These are phyloP conservation scores for Craterostigma plantagineum DNA, from an alignment of 257 asterid genomes.

Conservation along the genomic window DNA sequence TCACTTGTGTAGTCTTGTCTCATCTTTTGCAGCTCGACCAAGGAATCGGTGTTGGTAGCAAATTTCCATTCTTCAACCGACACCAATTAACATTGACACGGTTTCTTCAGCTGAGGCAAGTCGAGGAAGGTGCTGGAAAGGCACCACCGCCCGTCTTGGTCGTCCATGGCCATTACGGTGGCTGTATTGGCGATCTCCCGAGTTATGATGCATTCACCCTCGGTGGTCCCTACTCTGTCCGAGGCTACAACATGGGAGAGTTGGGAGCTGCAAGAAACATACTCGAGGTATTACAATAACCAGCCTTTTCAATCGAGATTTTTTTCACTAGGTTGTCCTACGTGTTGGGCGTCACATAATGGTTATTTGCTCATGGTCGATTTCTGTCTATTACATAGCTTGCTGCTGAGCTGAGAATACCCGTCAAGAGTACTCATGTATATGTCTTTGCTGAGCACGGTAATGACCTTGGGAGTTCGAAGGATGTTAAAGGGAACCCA, in stretches of 20 bases:
- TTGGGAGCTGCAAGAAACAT: constrained; percentile 88
- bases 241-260: constrained; percentile 98
- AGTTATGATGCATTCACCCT: constrained; percentile 89
- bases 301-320: not conserved
- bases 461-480: constrained; percentile 83
- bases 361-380: too few species aligned
- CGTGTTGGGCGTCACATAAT: too few species aligned
- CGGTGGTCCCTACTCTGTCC: constrained; percentile 95
- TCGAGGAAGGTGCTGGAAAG: constrained; percentile 88
- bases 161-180: constrained; percentile 91
- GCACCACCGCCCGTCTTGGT: constrained; percentile 90
- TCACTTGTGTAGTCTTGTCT: not conserved
- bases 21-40: constrained; percentile 63
- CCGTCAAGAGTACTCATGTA: constrained; percentile 63
- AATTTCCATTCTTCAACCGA: constrained; percentile 74
- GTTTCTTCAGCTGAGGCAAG: constrained; percentile 63
- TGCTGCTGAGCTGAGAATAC: constrained; percentile 80
- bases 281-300: constrained; percentile 30
- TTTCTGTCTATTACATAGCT: constrained; percentile 22
- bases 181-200: constrained; percentile 97
- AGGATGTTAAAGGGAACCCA: constrained; percentile 91
- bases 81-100: constrained; percentile 71
- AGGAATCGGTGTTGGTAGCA: constrained; percentile 85
- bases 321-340: too few species aligned
- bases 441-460: constrained; percentile 94